Conservation (phyloP, 495 filamentous ascomycete species). For the Polyplosphaeria fusca region DNA sequence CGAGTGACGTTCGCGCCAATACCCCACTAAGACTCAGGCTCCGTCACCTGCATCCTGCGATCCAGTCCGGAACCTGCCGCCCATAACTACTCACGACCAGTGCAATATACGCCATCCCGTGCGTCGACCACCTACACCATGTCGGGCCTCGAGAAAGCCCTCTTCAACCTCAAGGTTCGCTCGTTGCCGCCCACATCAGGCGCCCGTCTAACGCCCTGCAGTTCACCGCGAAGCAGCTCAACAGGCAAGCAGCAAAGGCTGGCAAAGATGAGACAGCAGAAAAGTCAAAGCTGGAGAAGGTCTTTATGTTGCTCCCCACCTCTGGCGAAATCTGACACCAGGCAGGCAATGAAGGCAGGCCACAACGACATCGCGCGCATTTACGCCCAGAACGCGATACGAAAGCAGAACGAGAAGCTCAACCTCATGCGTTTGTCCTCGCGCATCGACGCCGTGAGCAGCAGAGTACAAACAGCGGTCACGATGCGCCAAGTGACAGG, state of each 20-base stretch:
- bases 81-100: no score
- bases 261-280: conserved; percentile 77
- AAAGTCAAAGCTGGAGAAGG: conserved; percentile 81
- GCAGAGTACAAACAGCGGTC: conserved; percentile 62
- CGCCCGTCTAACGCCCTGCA: conserved; percentile 37
- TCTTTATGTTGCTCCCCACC: conserved; percentile 33
- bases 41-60: no score
- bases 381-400: conserved; percentile 79
- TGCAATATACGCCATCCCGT: no score
- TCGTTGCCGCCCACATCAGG: background rate
- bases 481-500: conserved; percentile 64
- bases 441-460: conserved; percentile 61
- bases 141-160: conserved; percentile 62
- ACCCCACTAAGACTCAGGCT: no score
- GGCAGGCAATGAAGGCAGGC: conserved; percentile 55
- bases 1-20: no score
- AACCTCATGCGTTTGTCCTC: conserved; percentile 59
- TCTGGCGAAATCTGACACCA: background rate
- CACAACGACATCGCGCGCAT: conserved; percentile 75
- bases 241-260: conserved; percentile 75
- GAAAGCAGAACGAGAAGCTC: conserved; percentile 68
- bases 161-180: conserved; percentile 61
- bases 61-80: no score
- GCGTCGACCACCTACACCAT: conserved; percentile 46
- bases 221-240: conserved; percentile 83